Evolutionary conservation across 2,329 filamentous ascomycete genomes (phyloP).

Genomic region (Ophiognomonia clavigignenti-juglandacearum): DNA sequence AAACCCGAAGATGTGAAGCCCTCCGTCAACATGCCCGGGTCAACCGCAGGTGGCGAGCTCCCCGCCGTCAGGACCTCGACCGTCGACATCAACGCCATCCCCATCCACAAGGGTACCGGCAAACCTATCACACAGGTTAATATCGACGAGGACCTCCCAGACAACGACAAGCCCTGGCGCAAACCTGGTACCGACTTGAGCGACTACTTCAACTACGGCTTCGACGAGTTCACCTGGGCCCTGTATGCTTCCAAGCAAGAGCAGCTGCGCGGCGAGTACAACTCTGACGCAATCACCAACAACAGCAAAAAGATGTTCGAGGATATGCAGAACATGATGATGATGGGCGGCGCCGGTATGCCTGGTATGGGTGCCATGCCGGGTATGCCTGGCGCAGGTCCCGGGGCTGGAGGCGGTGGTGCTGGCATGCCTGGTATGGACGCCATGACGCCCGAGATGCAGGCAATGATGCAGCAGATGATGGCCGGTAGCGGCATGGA

Average conservation of each 20-base stretch:
- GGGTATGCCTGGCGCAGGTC: constrained; percentile 28
- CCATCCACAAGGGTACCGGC: constrained; percentile 71
- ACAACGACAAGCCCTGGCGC: constrained; percentile 91
- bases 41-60: constrained; percentile 19
- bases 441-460: constrained; percentile 62
- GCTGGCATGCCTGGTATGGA: constrained; percentile 53
- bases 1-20: constrained; percentile 25
- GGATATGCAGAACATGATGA: constrained; percentile 65
- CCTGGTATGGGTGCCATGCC: constrained; percentile 33
- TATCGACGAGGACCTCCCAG: constrained; percentile 68
- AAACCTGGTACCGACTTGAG: constrained; percentile 90
- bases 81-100: constrained; percentile 79
- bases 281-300: constrained; percentile 56
- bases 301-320: constrained; percentile 77
- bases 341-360: constrained; percentile 44
- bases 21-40: background rate
- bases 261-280: constrained; percentile 69
- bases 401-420: constrained; percentile 19
- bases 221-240: constrained; percentile 97
- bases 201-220: constrained; percentile 99
- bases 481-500: constrained; percentile 58
- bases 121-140: constrained; percentile 75
- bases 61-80: constrained; percentile 72
- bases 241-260: constrained; percentile 90
- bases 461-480: constrained; percentile 67